phyloP scores from a whole-genome alignment of 2,329 filamentous ascomycete species.

The Clathrospora elynae region DNA sequence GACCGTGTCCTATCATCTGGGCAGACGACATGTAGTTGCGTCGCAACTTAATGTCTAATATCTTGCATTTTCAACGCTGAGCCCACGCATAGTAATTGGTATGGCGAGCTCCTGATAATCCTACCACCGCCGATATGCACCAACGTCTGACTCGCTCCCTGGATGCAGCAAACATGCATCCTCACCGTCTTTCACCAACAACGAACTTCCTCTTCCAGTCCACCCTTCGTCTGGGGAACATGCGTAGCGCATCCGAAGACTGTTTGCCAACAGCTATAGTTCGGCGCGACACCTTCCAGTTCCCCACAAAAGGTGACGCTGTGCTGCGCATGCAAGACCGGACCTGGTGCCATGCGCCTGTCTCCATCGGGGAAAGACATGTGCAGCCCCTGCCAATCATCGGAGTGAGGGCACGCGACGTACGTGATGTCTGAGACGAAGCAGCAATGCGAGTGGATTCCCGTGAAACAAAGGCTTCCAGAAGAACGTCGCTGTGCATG shows the following conservation, averaged over 20 bases:
- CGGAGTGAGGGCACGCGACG: slow-evolving; percentile 38
- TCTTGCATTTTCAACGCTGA: slow-evolving; percentile 13
- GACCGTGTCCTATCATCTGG: slow-evolving; percentile 8
- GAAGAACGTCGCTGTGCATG: slow-evolving; percentile 8
- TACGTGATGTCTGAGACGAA: slow-evolving; percentile 33
- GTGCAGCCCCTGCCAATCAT: slow-evolving; percentile 34
- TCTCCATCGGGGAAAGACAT: slow-evolving; percentile 25
- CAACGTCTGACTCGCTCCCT: slow-evolving; percentile 9
- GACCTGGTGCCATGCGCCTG: slow-evolving; percentile 28
- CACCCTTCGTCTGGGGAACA: slow-evolving; percentile 33
- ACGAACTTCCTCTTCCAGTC: slow-evolving; percentile 29
- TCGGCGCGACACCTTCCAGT: slow-evolving; percentile 31
- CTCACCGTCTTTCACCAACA: slow-evolving; percentile 24
- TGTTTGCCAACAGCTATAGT: slow-evolving; percentile 28
- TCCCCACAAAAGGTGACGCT: slow-evolving; percentile 47
- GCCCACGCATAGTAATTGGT: slow-evolving; percentile 24
- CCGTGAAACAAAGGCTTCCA: slow-evolving; percentile 38
- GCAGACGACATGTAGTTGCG: slow-evolving; percentile 13
- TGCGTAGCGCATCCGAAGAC: slow-evolving; percentile 37
- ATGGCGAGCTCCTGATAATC: slow-evolving; percentile 8
- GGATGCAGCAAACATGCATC: slow-evolving; percentile 25
- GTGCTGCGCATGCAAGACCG: slow-evolving; percentile 28
- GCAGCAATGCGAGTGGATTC: slow-evolving; percentile 20
- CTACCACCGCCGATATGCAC: slow-evolving; percentile 18
- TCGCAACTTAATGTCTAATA: slow-evolving; percentile 15